Evolutionary conservation across 2,329 filamentous ascomycete species (phyloP).

Genomic region (Aspergillus sojae): DNA sequence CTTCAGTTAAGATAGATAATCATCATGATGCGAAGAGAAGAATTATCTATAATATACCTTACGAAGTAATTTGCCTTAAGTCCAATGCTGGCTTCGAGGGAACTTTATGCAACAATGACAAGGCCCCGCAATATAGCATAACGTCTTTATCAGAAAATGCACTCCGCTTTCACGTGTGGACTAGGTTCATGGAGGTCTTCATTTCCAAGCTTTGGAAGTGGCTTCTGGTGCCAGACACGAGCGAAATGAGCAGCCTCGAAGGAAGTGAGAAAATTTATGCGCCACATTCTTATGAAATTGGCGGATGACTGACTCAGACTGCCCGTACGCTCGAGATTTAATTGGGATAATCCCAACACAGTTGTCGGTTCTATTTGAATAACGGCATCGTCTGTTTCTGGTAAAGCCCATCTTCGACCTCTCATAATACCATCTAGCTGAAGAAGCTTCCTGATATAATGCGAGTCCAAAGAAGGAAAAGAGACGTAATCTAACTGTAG

Average conservation of each 20-base stretch:
- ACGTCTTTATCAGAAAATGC: background rate
- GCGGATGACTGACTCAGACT: background rate
- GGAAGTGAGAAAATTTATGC: background rate
- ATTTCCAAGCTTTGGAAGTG: background rate
- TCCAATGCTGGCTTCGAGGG: too few relatives aligned
- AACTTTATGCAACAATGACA: background rate
- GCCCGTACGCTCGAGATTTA: background rate
- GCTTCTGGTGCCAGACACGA: background rate
- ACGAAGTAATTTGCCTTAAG: background rate
- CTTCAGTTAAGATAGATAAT: background rate
- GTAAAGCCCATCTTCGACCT: background rate
- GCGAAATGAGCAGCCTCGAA: background rate
- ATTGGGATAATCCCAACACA: background rate
- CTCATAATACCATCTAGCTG: constrained; percentile 1
- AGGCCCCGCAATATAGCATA: background rate
- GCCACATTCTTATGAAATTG: background rate
- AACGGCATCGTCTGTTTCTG: background rate
- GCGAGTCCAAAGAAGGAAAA: background rate
- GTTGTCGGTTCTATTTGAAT: background rate
- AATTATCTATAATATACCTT: background rate
- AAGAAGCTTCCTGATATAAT: background rate
- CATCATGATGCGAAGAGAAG: background rate
- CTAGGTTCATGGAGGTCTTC: background rate
- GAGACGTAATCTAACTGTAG: background rate
- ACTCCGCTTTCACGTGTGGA: background rate